Base-by-base conservation (phyloP, 2,329 filamentous ascomycete genomes). In the Fusarium compactum region DNA sequence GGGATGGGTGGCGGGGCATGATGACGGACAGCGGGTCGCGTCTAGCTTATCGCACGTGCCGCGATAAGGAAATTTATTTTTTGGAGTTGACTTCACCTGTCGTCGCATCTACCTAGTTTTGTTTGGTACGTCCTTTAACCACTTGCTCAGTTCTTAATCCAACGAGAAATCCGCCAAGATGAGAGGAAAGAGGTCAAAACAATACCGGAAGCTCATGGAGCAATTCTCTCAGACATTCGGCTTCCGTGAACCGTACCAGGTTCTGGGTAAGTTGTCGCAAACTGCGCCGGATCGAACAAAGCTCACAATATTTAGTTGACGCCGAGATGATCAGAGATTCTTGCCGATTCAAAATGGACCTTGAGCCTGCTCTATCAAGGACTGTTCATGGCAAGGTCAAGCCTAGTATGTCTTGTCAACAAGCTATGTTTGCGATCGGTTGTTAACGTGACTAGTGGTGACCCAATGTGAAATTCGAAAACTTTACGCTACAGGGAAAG, bases 241-340 rank as follows among this genome's bases (percentile, higher is more conserved):
- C 65, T 98, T 98, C 80, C 93, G 95, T 74, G 92, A 96, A 82
- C 94, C 96, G 14, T 98, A 98, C 82, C 96, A 98, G 83, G 91
- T 97, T 54, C 84, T 97, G 45, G 85, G 89, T 91, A 83, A 62
- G 83, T 77, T 62, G 20, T 45, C 22, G 25, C 45, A 57, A 59
- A 56, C 55, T 46, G 47, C 45, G 24, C 40, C 34, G 22, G 38
- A 32, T n/a, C 8, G 8, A 58, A 62, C 46, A 40, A 61, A 69
- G 72, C 69, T 78, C 57, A 78, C 69, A 67, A 32, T 22, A 43
- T 15, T 5, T 74, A 89, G 90, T 98, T 66, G 95, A 97, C 78
- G 92, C 93, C 63, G 90, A 94, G 70, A 93, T 98, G 74, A 87
- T 98, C 54, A 87, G 89, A 76, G 93, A 97, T 78, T 90, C 94